Evolutionary conservation across 1,284 basidiomycete species (phyloP).

Genomic region (Cutaneotrichosporon mucoides): DNA sequence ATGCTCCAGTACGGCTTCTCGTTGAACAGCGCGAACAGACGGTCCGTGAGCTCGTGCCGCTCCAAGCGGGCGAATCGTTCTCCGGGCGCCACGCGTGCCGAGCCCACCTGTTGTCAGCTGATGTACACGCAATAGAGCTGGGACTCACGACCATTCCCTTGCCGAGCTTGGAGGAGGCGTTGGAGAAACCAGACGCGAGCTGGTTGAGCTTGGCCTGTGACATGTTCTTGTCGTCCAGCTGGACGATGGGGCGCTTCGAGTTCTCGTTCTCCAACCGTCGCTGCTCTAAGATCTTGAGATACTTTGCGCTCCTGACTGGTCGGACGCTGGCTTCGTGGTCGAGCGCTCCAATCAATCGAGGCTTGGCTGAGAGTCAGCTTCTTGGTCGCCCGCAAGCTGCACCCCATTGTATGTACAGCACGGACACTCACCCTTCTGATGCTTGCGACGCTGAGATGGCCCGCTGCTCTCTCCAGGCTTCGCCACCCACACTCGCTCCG

Average conservation of each 20-base stretch:
- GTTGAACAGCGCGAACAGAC: constrained; percentile 75
- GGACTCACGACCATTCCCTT: constrained; percentile 35
- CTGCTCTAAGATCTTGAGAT: constrained; percentile 49
- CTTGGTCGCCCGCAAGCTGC: no score
- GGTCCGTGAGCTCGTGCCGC: constrained; percentile 75
- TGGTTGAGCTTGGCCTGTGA: constrained; percentile 41
- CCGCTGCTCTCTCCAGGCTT: constrained; percentile 10
- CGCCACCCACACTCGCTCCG: constrained; percentile 22
- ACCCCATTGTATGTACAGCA: no score
- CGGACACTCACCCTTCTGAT: constrained; percentile 32
- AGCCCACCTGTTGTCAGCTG: constrained; percentile 31
- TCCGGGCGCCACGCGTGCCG: constrained; percentile 33
- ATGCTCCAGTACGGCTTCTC: constrained; percentile 79
- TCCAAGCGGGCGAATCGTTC: constrained; percentile 88
- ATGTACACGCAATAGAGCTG: background rate
- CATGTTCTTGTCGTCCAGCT: constrained; percentile 44
- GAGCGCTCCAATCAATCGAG: constrained; percentile 35
- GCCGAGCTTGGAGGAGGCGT: constrained; percentile 33
- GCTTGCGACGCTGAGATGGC: constrained; percentile 24
- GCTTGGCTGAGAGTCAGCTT: constrained; percentile 14
- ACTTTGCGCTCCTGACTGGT: constrained; percentile 45
- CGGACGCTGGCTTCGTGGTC: constrained; percentile 44
- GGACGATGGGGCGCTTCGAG: constrained; percentile 50
- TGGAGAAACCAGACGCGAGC: constrained; percentile 36
- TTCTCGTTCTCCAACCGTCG: constrained; percentile 48